These are phyloP conservation scores for Hericium erinaceus DNA, from an alignment of 768 basidiomycete genomes.

Conservation along the genomic window DNA sequence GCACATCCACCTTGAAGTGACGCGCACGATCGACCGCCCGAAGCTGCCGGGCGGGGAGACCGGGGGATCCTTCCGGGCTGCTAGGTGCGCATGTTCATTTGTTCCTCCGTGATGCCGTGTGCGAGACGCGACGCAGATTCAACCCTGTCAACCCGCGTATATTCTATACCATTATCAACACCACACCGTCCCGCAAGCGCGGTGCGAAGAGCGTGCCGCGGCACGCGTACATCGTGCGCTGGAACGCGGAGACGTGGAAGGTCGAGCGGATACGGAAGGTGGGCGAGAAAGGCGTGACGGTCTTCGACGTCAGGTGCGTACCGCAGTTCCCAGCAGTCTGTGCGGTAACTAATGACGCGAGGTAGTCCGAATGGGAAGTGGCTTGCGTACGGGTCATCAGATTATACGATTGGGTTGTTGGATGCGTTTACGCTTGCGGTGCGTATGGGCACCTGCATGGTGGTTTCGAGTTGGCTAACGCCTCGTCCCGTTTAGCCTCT, in stretches of 20 bases:
- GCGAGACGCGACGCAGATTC: constrained; percentile 33
- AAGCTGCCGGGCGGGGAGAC: constrained; percentile 6
- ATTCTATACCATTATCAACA: constrained; percentile 68
- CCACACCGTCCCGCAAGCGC: constrained; percentile 40
- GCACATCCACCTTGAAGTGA: constrained; percentile 7
- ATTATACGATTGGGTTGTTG: constrained; percentile 75
- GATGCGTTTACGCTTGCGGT: constrained; percentile 76
- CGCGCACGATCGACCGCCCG: constrained; percentile 8
- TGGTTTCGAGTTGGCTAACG: not conserved
- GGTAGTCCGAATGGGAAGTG: constrained; percentile 70
- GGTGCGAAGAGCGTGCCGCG: constrained; percentile 42
- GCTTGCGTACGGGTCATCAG: constrained; percentile 81
- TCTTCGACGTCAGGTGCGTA: constrained; percentile 77
- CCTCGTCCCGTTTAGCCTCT: constrained; percentile 50
- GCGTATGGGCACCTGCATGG: not conserved
- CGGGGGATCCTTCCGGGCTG: not conserved
- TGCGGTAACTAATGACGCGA: not conserved
- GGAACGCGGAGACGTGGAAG: constrained; percentile 65
- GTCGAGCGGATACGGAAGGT: constrained; percentile 61
- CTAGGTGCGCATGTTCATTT: constrained; percentile 1
- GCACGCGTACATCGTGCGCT: constrained; percentile 60
- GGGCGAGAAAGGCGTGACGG: constrained; percentile 73
- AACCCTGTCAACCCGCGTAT: constrained; percentile 42
- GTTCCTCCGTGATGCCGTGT: not conserved
- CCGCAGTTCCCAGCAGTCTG: not conserved